Conservation (phyloP, 805 yeast genomes). For the Candida argentea region DNA sequence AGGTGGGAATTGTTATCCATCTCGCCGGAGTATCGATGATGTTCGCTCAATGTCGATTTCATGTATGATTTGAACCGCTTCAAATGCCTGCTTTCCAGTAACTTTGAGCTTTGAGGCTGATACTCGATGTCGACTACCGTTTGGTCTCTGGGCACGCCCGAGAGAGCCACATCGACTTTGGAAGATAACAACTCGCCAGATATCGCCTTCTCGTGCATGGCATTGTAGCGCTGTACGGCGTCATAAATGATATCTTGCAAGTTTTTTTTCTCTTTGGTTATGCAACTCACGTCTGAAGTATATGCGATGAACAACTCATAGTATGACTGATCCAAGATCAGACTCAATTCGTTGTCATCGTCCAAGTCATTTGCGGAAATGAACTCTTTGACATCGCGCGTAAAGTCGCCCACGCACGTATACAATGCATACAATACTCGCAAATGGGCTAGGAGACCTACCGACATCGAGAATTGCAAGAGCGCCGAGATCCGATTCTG, state of each 20-base stretch:
- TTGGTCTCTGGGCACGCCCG: too few relatives aligned
- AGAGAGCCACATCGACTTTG: conserved; percentile 24
- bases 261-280: conserved; percentile 59
- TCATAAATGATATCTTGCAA: conserved; percentile 44
- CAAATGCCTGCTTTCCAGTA: conserved; percentile 34
- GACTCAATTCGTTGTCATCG: conserved; percentile 32
- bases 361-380: conserved; percentile 39
- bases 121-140: conserved; percentile 8
- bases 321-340: conserved; percentile 58
- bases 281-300: conserved; percentile 56
- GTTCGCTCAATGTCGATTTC: conserved; percentile 33
- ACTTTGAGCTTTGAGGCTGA: conserved; percentile 22
- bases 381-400: conserved; percentile 55
- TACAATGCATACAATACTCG: conserved; percentile 65
- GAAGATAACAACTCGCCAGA: conserved; percentile 24
- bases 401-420: conserved; percentile 45
- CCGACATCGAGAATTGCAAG: conserved; percentile 51
- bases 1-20: conserved; percentile 10
- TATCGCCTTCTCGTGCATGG: conserved; percentile 24
- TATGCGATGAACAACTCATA: conserved; percentile 68
- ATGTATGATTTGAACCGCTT: conserved; percentile 49
- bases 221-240: conserved; percentile 35
- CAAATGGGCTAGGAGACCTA: conserved; percentile 62
- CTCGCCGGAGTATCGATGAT: conserved; percentile 25
- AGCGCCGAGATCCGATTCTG: conserved; percentile 47